phyloP scores from a whole-genome alignment of 176 grass and related monocot species.

The Avena atlantica region DNA sequence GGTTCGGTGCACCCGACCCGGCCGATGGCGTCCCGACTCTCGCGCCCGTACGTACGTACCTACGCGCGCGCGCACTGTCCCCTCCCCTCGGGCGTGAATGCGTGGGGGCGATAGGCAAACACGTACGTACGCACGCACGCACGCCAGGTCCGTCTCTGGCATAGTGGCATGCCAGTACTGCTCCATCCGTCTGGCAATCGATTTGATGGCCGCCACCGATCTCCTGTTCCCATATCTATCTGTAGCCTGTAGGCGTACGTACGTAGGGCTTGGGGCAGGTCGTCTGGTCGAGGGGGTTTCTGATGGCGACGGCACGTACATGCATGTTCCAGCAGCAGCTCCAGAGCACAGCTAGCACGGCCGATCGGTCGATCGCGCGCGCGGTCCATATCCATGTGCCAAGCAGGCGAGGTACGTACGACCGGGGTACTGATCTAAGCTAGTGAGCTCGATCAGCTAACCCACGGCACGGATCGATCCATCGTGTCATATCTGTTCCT shows the following conservation, averaged over 20 bases:
- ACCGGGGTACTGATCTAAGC: neutral
- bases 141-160: neutral
- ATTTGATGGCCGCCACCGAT: neutral
- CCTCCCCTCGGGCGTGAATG: slow-evolving; percentile 6
- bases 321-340: neutral
- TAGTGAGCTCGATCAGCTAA: neutral
- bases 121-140: neutral
- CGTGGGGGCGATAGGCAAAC: neutral
- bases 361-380: neutral
- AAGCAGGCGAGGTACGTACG: slow-evolving; percentile 33
- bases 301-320: slow-evolving; percentile 40
- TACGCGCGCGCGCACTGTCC: neutral
- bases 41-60: neutral
- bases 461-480: neutral
- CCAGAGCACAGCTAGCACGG: no score
- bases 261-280: neutral
- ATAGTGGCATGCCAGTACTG: neutral
- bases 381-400: slow-evolving; percentile 18
- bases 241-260: neutral
- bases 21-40: neutral
- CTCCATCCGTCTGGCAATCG: neutral
- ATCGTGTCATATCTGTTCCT: neutral
- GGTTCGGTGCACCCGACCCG: slow-evolving; percentile 17
- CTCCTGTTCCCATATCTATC: neutral
- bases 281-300: slow-evolving; percentile 6